These are phyloP conservation scores for Saccharomyces hybrid DNA, from an alignment of 1,139 yeast genomes.

Conservation along the genomic window DNA sequence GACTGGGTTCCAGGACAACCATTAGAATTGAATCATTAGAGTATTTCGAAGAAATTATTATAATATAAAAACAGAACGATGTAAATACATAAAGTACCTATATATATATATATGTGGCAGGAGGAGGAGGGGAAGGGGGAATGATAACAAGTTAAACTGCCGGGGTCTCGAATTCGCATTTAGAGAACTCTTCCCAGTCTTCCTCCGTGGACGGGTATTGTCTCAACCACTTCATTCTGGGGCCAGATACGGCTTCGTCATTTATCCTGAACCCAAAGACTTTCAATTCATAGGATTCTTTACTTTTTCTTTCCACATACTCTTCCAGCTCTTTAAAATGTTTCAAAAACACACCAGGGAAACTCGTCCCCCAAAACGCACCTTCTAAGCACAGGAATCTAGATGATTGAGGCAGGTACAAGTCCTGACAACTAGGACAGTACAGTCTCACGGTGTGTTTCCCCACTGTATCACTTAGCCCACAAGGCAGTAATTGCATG, in stretches of 20 bases:
- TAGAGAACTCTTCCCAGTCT: constrained; percentile 52
- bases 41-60: not conserved
- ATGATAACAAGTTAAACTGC: not conserved
- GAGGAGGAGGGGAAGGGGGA: not conserved
- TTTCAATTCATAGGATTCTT: constrained; percentile 52
- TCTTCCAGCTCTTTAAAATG: constrained; percentile 79
- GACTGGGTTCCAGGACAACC: constrained; percentile 75
- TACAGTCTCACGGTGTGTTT: constrained; percentile 84
- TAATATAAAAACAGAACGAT: not conserved
- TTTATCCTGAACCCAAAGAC: constrained; percentile 83
- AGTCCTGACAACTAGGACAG: constrained; percentile 91
- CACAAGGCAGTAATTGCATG: constrained; percentile 88
- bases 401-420: constrained; percentile 79
- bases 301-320: constrained; percentile 46
- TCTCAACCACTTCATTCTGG: constrained; percentile 93
- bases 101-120: not conserved
- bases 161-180: constrained; percentile 57
- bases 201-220: constrained; percentile 55
- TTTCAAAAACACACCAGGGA: constrained; percentile 85
- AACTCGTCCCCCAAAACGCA: constrained; percentile 92
- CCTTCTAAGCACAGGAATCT: constrained; percentile 88
- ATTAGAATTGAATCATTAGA: constrained; percentile 52
- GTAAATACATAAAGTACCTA: not conserved
- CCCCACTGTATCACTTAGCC: constrained; percentile 85
- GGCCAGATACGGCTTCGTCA: constrained; percentile 72